phyloP scores from a whole-genome alignment of 225 moss, liverwort and hornwort genomes.

The Climacium dendroides region DNA sequence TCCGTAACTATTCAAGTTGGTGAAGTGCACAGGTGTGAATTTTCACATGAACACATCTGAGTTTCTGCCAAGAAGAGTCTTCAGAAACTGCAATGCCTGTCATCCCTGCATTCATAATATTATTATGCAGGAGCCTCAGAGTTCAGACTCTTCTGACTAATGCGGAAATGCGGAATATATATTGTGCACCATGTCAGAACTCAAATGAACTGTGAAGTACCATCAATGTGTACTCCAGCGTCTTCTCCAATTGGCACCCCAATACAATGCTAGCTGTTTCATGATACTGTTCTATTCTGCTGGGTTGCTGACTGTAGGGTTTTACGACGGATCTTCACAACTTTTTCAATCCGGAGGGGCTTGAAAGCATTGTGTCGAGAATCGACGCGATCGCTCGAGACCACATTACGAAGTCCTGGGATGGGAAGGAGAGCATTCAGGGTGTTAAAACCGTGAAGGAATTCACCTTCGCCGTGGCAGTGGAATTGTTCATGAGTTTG shows the following conservation, averaged over 20 bases:
- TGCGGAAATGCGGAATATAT: neutral
- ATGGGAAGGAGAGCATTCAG: too few relatives aligned
- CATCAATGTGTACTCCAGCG: neutral
- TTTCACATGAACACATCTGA: neutral
- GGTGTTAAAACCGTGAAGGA: too few relatives aligned
- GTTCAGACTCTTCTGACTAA: neutral
- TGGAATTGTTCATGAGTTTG: too few relatives aligned
- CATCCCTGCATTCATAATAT: neutral
- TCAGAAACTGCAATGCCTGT: neutral
- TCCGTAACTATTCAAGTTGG: neutral
- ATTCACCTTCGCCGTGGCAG: too few relatives aligned
- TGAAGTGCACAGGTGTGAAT: conserved; percentile 9
- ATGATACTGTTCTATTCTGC: neutral
- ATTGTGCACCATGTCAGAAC: neutral
- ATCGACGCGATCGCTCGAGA: neutral
- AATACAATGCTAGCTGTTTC: too few relatives aligned
- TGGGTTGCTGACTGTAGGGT: neutral
- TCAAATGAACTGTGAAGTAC: neutral
- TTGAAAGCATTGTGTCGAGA: conserved; percentile 1
- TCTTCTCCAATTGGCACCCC: neutral
- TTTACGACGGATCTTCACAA: neutral
- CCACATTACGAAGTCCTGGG: too few relatives aligned
- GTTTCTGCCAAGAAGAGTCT: neutral
- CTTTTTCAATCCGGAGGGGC: conserved; percentile 9
- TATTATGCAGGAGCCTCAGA: too few relatives aligned